Base-by-base conservation (phyloP, 169 alveolate species). In the Theileria sp. region DNA sequence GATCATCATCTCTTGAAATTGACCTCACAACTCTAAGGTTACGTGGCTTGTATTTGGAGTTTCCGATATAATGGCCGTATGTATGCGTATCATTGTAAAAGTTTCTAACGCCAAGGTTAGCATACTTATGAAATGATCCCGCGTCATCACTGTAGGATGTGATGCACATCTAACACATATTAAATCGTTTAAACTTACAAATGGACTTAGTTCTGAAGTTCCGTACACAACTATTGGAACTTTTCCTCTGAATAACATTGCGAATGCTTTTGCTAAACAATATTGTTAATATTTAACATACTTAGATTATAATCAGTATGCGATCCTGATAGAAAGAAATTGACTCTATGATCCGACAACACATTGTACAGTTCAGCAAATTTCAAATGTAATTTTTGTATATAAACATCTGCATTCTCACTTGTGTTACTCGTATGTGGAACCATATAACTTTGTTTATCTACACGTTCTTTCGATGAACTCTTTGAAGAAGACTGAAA, bases 311-410 rank as follows among this genome's bases (percentile, higher is more conserved):
- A 26, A 51, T 51, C 77, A 21, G 87, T 79, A n/a, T 77, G 79
- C 7, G 91, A 64, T 60, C 91, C 91, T n/a, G 87, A 70, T 19
- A 85, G 85, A 50, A 79, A 17, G 64, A 85, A 70, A 26, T 51
- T 19, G 21, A 85, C 91, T 49, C 61, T 77, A 70, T 85, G 50
- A 75, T 85, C 91, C 56, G 85, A 68, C 44, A 85, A 73, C 56
- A 85, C 91, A 49, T 44, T 79, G 25, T 80, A 71, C 49, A 85
- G 73, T 28, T 85, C 91, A 32, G 88, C 15, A 51, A 72, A 79
- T 36, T 85, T 85, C 87, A 85, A 50, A 60, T 79, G 87, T 21
- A 85, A 32, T 79, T 85, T 85, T 19, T 80, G 87, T 60, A 85
- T 85, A 73, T 85, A 79, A 51, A 34, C 19, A 34, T 66, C 69